phyloP scores from a whole-genome alignment of 805 yeast genomes.

The Teunomyces cretensis region DNA sequence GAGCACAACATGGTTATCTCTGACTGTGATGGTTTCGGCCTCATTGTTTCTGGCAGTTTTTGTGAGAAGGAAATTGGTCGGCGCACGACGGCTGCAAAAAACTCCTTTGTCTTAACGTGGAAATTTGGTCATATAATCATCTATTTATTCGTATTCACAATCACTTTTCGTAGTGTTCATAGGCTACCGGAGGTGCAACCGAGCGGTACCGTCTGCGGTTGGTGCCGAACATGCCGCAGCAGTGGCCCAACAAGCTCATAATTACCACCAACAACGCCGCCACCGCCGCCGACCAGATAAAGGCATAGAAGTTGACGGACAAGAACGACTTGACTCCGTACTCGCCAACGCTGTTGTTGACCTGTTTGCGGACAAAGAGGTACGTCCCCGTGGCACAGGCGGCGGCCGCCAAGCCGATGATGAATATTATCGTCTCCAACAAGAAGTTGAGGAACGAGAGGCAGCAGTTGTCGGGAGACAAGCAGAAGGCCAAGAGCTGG shows the following conservation, averaged over 20 bases:
- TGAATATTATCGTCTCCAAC: slow-evolving; percentile 43
- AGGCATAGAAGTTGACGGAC: slow-evolving; percentile 52
- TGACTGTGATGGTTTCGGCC: no score
- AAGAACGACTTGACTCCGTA: slow-evolving; percentile 59
- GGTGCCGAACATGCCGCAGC: slow-evolving; percentile 38
- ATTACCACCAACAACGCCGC: slow-evolving; percentile 30
- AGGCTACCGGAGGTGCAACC: slow-evolving; percentile 7
- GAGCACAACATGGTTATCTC: slow-evolving; percentile 20
- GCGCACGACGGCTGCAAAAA: background rate
- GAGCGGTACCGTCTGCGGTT: slow-evolving; percentile 29
- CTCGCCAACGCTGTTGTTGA: slow-evolving; percentile 46
- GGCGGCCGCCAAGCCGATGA: slow-evolving; percentile 47
- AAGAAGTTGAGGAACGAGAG: slow-evolving; percentile 46
- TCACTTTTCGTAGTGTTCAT: slow-evolving; percentile 4
- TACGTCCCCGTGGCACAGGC: slow-evolving; percentile 67
- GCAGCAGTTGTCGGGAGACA: slow-evolving; percentile 43
- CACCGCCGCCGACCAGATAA: slow-evolving; percentile 63
- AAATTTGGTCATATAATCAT: no score
- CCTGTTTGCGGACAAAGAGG: slow-evolving; percentile 44
- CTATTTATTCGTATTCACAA: no score
- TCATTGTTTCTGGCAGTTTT: no score
- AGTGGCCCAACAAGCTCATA: slow-evolving; percentile 40
- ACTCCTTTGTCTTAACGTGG: no score
- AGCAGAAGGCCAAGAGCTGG: slow-evolving; percentile 44
- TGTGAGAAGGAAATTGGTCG: background rate